phyloP scores from a whole-genome alignment of 2,329 filamentous ascomycete genomes.

The Aureobasidium uvarum region DNA sequence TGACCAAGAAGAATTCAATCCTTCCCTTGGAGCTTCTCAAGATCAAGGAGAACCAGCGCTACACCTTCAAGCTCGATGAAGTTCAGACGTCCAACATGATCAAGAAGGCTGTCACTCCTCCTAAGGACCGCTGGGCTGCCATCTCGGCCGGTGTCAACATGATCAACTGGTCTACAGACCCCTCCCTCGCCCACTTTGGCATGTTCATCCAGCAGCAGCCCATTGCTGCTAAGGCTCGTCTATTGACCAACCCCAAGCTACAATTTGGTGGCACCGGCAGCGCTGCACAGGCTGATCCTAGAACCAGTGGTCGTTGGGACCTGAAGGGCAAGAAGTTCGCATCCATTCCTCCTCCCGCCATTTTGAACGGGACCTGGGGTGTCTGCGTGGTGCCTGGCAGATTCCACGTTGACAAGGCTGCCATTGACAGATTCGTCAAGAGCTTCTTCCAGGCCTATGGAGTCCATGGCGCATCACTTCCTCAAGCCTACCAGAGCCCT shows the following conservation, averaged over 20 bases:
- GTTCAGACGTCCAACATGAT: constrained; percentile 81
- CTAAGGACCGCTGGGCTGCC: constrained; percentile 62
- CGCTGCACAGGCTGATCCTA: constrained; percentile 55
- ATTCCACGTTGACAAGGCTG: constrained; percentile 43
- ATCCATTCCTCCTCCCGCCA: constrained; percentile 38
- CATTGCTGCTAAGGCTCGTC: constrained; percentile 62
- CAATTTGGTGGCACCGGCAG: constrained; percentile 53
- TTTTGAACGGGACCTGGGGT: constrained; percentile 63
- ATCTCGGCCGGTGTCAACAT: constrained; percentile 67
- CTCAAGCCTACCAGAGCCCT: constrained; percentile 45
- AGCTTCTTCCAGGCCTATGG: constrained; percentile 62
- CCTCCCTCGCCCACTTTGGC: constrained; percentile 69
- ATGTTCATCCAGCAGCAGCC: constrained; percentile 65
- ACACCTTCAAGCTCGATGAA: constrained; percentile 58
- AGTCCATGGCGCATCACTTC: constrained; percentile 60
- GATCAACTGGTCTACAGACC: constrained; percentile 67
- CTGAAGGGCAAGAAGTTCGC: constrained; percentile 83
- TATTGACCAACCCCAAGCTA: constrained; percentile 70
- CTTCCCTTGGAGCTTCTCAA: constrained; percentile 58
- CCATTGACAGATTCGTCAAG: constrained; percentile 55
- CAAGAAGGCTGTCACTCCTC: constrained; percentile 82
- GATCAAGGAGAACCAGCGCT: constrained; percentile 57
- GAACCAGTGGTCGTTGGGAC: constrained; percentile 77
- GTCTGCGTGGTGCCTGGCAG: constrained; percentile 62
- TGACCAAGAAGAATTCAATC: constrained; percentile 56